Conservation (phyloP, 208 protist genomes). For the Leishmania martiniquensis region DNA sequence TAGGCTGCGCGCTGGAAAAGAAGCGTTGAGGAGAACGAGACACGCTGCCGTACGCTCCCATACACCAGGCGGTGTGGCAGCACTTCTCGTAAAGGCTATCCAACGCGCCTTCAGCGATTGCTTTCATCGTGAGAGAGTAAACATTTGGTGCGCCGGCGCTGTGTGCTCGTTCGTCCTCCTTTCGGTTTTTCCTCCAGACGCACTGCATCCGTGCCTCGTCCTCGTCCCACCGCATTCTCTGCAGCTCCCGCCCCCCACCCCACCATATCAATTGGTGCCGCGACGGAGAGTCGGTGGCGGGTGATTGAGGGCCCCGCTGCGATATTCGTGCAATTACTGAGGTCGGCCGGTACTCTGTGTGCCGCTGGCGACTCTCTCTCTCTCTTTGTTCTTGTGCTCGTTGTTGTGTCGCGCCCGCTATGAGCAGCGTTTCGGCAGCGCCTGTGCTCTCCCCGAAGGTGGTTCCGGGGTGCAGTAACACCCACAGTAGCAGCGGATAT, state of each 20-base stretch:
- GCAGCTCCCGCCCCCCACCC: no score
- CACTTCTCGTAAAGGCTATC: no score
- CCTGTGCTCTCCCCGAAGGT: constrained; percentile 34
- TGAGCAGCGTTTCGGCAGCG: constrained; percentile 2
- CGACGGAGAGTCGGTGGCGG: not conserved
- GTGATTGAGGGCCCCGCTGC: no score
- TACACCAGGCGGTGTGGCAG: no score
- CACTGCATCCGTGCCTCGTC: not conserved
- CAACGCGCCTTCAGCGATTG: no score
- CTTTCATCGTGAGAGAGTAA: not conserved
- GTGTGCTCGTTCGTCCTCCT: not conserved
- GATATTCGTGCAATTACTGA: no score
- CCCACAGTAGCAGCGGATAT: constrained; percentile 27
- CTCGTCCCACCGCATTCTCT: no score
- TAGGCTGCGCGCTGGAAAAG: no score
- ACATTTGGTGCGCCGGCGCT: not conserved
- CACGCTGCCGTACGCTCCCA: no score
- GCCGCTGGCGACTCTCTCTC: not conserved
- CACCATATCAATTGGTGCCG: not conserved
- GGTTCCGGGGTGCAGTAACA: constrained; percentile 31
- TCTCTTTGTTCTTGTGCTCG: not conserved
- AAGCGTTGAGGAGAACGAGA: no score
- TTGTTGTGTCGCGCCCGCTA: not conserved
- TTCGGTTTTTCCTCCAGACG: not conserved
- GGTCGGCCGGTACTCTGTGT: not conserved